phyloP scores from a whole-genome alignment of 192 early-diverging fungal genomes.

The Coemansia sp. region DNA sequence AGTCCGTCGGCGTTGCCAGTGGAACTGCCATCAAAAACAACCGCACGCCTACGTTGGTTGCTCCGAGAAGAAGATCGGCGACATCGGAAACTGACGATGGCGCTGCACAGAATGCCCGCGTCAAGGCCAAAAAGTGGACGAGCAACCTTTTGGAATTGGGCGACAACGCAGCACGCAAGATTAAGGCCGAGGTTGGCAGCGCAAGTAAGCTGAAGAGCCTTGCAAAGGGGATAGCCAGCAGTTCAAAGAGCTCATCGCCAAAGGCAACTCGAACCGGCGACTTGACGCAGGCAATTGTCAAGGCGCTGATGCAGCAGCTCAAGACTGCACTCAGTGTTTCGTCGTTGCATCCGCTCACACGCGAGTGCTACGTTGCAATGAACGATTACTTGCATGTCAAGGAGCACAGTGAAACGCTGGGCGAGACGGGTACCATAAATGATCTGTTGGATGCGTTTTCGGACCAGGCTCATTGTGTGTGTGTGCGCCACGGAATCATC shows the following conservation, averaged over 20 bases:
- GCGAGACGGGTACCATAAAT: constrained; percentile 40
- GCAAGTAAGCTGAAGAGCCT: constrained; percentile 28
- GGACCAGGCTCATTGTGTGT: constrained; percentile 23
- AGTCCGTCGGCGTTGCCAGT: constrained; percentile 40
- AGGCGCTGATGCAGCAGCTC: constrained; percentile 45
- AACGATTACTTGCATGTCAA: constrained; percentile 30
- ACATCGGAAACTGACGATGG: not conserved
- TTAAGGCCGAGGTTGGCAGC: constrained; percentile 39
- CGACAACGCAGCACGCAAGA: constrained; percentile 43
- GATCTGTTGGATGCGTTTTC: constrained; percentile 41
- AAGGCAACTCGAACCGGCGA: constrained; percentile 14
- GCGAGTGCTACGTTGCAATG: constrained; percentile 41
- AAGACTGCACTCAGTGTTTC: constrained; percentile 29
- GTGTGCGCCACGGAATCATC: constrained; percentile 29
- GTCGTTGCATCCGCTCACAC: constrained; percentile 48
- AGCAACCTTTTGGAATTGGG: constrained; percentile 38
- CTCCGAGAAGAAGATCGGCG: constrained; percentile 2
- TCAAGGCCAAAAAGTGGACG: constrained; percentile 36
- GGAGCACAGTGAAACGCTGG: constrained; percentile 24
- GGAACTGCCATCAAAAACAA: constrained; percentile 45
- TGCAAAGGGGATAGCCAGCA: constrained; percentile 18
- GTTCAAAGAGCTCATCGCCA: constrained; percentile 1
- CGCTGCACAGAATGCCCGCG: constrained; percentile 1
- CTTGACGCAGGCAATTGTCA: constrained; percentile 34
- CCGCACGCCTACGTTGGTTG: constrained; percentile 51